These are phyloP conservation scores for Rhazya stricta DNA, from an alignment of 257 asterid genomes.

Conservation along the genomic window DNA sequence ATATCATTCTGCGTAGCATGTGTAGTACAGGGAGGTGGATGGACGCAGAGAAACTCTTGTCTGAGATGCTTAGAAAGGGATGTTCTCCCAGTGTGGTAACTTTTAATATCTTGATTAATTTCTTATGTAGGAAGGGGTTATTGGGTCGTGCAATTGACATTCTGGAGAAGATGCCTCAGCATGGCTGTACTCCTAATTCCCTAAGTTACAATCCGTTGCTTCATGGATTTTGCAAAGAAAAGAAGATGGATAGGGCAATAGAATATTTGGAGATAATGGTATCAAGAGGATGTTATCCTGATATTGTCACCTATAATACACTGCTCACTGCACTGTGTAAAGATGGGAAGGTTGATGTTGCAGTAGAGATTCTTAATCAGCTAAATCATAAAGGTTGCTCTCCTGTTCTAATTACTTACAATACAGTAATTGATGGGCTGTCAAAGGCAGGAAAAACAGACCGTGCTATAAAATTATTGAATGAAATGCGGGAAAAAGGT, in stretches of 20 bases:
- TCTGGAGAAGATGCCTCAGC: slow-evolving; percentile 68
- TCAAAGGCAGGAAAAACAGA: slow-evolving; percentile 69
- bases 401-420: slow-evolving; percentile 79
- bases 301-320: slow-evolving; percentile 81
- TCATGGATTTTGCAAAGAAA: slow-evolving; percentile 84
- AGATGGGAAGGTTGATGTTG: slow-evolving; percentile 75
- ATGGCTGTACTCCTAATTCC: slow-evolving; percentile 76
- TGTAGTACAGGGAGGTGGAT: slow-evolving; percentile 82
- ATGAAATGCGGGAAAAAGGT: slow-evolving; percentile 65
- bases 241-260: slow-evolving; percentile 78
- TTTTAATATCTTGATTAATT: slow-evolving; percentile 73
- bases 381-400: slow-evolving; percentile 57
- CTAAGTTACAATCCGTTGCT: slow-evolving; percentile 81
- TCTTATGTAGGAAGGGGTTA: slow-evolving; percentile 63
- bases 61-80: slow-evolving; percentile 72
- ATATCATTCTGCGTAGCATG: slow-evolving; percentile 74
- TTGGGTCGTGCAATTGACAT: slow-evolving; percentile 69
- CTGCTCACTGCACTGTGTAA: slow-evolving; percentile 79
- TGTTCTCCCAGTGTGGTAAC: slow-evolving; percentile 85
- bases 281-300: slow-evolving; percentile 75
- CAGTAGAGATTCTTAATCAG: slow-evolving; percentile 72
- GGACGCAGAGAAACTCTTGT: slow-evolving; percentile 77
- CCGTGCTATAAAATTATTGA: slow-evolving; percentile 48
- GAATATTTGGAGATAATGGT: slow-evolving; percentile 83
- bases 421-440: slow-evolving; percentile 78